These are phyloP conservation scores for Penicillium psychrofluorescens DNA, from an alignment of 495 filamentous ascomycete genomes.

Conservation along the genomic window DNA sequence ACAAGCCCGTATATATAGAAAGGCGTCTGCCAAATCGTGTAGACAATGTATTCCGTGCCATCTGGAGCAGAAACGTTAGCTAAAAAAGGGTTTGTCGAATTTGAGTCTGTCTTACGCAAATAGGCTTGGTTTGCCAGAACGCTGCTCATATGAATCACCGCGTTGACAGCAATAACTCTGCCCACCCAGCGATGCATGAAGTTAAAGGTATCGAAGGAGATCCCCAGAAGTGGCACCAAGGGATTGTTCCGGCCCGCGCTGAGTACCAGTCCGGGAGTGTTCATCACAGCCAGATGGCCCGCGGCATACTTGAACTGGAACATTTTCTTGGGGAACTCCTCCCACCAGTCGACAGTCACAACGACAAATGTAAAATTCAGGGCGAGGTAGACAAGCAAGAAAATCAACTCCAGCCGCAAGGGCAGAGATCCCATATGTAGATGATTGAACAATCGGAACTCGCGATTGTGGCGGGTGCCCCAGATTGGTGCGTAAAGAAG, in stretches of 20 bases:
- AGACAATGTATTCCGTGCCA: constrained; percentile 17
- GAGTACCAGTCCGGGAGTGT: constrained; percentile 31
- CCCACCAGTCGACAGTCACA: constrained; percentile 33
- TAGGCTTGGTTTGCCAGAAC: constrained; percentile 23
- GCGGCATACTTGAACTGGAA: constrained; percentile 34
- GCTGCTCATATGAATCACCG: constrained; percentile 26
- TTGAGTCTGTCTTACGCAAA: constrained; percentile 14
- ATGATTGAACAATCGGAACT: constrained; percentile 20
- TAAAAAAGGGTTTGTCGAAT: not conserved
- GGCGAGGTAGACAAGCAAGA: constrained; percentile 23
- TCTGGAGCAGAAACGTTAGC: constrained; percentile 4
- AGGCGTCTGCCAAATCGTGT: constrained; percentile 23
- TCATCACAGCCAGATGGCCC: constrained; percentile 36
- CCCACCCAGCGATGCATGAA: constrained; percentile 41
- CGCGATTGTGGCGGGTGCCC: constrained; percentile 31
- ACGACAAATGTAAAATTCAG: constrained; percentile 33
- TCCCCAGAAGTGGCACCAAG: constrained; percentile 25
- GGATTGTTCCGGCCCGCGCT: constrained; percentile 39
- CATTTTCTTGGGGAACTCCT: constrained; percentile 22
- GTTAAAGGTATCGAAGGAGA: constrained; percentile 38
- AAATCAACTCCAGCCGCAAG: constrained; percentile 24
- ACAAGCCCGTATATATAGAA: constrained; percentile 31
- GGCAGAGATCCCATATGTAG: constrained; percentile 38
- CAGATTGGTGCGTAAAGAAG: constrained; percentile 35
- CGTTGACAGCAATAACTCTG: constrained; percentile 26